These are phyloP conservation scores for Trypanosoma rangeli DNA, from an alignment of 208 protist species.

Conservation along the genomic window DNA sequence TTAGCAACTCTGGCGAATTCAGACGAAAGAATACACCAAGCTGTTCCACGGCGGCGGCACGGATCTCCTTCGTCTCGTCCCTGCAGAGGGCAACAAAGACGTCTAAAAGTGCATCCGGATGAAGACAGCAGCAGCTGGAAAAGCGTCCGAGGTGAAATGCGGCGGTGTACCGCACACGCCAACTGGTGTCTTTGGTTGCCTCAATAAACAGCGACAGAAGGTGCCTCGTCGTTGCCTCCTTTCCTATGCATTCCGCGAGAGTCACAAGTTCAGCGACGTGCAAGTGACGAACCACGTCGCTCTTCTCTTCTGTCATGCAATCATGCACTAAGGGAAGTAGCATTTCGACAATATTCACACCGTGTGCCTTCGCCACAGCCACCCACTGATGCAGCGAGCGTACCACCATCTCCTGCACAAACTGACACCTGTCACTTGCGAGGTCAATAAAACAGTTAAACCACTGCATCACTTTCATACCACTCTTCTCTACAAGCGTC, in stretches of 20 bases:
- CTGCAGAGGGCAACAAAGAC: conserved; percentile 45
- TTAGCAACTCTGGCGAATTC: conserved; percentile 13
- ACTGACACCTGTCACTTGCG: conserved; percentile 45
- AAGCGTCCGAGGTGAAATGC: conserved; percentile 55
- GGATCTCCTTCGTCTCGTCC: conserved; percentile 71
- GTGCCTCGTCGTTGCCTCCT: conserved; percentile 50
- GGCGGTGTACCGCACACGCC: conserved; percentile 73
- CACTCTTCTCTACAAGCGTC: conserved; percentile 45
- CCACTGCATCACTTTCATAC: conserved; percentile 49
- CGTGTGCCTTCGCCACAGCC: conserved; percentile 46
- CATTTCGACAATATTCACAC: conserved; percentile 53
- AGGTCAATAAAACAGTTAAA: conserved; percentile 67
- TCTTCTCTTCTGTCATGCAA: conserved; percentile 63
- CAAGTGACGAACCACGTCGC: conserved; percentile 65
- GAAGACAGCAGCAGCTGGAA: conserved; percentile 33
- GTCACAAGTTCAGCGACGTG: conserved; percentile 49
- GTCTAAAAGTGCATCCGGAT: conserved; percentile 46
- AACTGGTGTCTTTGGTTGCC: conserved; percentile 61
- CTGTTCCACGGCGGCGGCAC: conserved; percentile 65
- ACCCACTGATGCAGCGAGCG: conserved; percentile 62
- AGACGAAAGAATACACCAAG: conserved; percentile 25
- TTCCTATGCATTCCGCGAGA: conserved; percentile 55
- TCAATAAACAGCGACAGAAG: conserved; percentile 43
- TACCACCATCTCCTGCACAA: conserved; percentile 60
- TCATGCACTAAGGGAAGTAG: conserved; percentile 61